Evolutionary conservation across 1,284 basidiomycete species (phyloP).

Genomic region (Rhodotorula sp.): DNA sequence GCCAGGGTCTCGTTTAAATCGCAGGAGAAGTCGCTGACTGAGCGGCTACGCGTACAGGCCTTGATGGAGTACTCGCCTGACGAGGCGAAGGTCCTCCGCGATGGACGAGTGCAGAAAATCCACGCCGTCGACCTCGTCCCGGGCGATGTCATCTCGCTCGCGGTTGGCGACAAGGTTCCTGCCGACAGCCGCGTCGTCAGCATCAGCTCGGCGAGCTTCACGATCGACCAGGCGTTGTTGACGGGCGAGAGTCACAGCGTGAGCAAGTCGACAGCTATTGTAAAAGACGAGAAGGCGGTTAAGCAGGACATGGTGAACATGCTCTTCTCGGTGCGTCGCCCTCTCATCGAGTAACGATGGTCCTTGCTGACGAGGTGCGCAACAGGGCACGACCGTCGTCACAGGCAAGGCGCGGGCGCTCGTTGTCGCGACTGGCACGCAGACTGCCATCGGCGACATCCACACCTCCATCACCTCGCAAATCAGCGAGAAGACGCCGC

Average conservation of each 20-base stretch:
- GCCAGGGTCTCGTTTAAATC: too few species aligned
- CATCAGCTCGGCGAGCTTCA: conserved; percentile 86
- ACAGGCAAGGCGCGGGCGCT: conserved; percentile 81
- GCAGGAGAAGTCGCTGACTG: not conserved
- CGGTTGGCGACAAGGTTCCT: conserved; percentile 90
- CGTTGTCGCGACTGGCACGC: conserved; percentile 77
- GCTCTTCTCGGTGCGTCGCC: conserved; percentile 74
- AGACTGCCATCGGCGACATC: conserved; percentile 90
- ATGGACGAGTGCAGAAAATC: conserved; percentile 67
- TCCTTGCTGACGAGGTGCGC: not conserved
- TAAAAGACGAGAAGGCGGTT: conserved; percentile 66
- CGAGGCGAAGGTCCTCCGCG: conserved; percentile 83
- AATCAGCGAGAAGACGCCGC: conserved; percentile 86
- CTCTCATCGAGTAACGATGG: not conserved
- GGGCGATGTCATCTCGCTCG: conserved; percentile 82
- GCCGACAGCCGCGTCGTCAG: conserved; percentile 86
- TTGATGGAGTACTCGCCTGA: conserved; percentile 92
- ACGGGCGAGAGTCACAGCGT: conserved; percentile 90
- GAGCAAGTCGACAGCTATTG: conserved; percentile 67
- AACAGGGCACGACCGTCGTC: conserved; percentile 85
- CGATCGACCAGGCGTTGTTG: conserved; percentile 89
- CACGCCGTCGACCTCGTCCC: conserved; percentile 86
- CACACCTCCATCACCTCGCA: conserved; percentile 84
- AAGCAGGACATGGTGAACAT: conserved; percentile 97
- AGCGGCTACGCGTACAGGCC: conserved; percentile 59